Conservation (phyloP, 1,284 basidiomycete genomes). For the Ustilago sp. region DNA sequence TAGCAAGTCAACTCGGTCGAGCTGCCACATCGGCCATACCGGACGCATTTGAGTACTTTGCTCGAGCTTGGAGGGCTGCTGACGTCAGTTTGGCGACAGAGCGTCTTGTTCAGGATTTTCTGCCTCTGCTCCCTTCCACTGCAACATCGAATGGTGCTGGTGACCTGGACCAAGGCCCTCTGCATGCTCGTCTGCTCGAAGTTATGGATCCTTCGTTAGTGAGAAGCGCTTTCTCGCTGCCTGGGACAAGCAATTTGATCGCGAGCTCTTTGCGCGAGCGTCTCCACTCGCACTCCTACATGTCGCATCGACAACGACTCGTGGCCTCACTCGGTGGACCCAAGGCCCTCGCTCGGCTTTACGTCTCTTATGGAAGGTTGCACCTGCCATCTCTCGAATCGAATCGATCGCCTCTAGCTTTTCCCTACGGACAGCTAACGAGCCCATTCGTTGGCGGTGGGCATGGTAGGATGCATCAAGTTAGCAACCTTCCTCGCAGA, state of each 20-base stretch:
- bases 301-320: slow-evolving; percentile 47
- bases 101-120: slow-evolving; percentile 53
- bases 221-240: slow-evolving; percentile 11
- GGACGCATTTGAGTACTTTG: slow-evolving; percentile 58
- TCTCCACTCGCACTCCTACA: slow-evolving; percentile 33
- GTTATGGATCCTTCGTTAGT: slow-evolving; percentile 8
- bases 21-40: slow-evolving; percentile 23
- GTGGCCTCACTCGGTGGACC: slow-evolving; percentile 56
- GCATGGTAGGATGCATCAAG: slow-evolving; percentile 9
- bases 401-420: slow-evolving; percentile 44
- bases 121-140: slow-evolving; percentile 38
- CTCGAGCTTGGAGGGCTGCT: slow-evolving; percentile 52
- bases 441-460: slow-evolving; percentile 42
- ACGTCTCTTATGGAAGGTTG: slow-evolving; percentile 53
- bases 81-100: slow-evolving; percentile 55
- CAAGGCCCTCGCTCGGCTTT: slow-evolving; percentile 53
- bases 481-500: slow-evolving; percentile 6
- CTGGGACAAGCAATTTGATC: slow-evolving; percentile 18
- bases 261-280: slow-evolving; percentile 16
- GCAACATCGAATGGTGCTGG: background rate
- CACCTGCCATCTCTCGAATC: slow-evolving; percentile 42
- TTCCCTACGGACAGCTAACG: slow-evolving; percentile 52
- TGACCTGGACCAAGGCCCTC: slow-evolving; percentile 7
- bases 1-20: slow-evolving; percentile 9
- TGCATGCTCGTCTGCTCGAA: slow-evolving; percentile 15